A percentile compares a stretch with the other conserved stretches of the same genome.
Conservation (phyloP, 2,329 filamentous ascomycete genomes). For the Sporothrix globosa region DNA sequence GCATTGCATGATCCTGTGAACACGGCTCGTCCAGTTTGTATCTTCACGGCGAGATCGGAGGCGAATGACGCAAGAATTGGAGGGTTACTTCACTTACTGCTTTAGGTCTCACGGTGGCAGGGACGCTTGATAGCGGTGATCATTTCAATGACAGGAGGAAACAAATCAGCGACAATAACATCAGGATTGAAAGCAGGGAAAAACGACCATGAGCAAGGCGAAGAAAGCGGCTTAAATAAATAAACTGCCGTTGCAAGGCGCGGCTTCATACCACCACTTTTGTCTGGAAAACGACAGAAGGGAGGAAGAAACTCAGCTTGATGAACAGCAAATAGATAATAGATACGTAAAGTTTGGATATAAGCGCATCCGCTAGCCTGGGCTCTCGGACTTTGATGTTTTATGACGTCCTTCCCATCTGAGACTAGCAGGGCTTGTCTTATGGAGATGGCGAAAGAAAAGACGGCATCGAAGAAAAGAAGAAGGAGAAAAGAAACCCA, state of each 20-base stretch:
- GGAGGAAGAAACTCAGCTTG: too few species aligned
- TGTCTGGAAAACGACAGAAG: too few species aligned
- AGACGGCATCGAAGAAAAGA: neutral
- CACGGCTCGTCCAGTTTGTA: neutral
- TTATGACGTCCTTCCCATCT: constrained; percentile 4
- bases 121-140: neutral
- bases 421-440: neutral
- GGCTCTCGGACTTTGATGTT: neutral
- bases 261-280: too few species aligned
- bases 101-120: neutral
- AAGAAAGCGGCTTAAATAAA: constrained; percentile 11
- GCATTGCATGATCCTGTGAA: neutral
- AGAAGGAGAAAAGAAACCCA: neutral
- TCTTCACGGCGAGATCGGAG: constrained; percentile 7
- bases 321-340: neutral
- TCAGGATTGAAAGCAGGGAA: neutral
- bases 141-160: too few species aligned
- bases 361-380: constrained; percentile 1
- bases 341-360: too few species aligned
- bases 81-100: neutral
- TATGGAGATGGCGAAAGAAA: neutral
- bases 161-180: neutral
- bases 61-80: neutral
- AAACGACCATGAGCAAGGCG: too few species aligned
- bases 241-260: neutral